Evolutionary conservation across 2,329 filamentous ascomycete genomes (phyloP).

Genomic region (Fonsecaea nubica): DNA sequence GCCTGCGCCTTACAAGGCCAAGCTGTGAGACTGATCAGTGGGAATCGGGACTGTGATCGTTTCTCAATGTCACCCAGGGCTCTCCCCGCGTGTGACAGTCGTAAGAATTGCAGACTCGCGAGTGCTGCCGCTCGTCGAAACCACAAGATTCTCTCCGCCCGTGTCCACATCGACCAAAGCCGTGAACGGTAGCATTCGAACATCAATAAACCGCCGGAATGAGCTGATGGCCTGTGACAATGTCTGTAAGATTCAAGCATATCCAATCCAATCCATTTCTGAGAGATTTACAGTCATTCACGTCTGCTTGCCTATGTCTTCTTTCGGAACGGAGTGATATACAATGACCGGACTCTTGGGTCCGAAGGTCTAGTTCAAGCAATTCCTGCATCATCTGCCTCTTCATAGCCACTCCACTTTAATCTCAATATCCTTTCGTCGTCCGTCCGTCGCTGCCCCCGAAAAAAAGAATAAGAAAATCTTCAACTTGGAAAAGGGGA

Average conservation of each 20-base stretch:
- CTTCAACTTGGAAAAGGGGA: conserved; percentile 9
- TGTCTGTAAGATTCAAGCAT: not conserved
- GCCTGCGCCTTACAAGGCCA: too few species aligned
- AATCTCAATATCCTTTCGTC: conserved; percentile 8
- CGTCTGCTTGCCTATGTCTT: conserved; percentile 21
- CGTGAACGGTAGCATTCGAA: too few species aligned
- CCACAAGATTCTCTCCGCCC: too few species aligned
- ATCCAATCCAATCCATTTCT: conserved; percentile 7
- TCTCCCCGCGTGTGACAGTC: too few species aligned
- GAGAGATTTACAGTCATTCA: conserved; percentile 16
- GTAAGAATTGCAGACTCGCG: too few species aligned
- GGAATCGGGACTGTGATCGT: too few species aligned
- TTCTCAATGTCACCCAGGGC: too few species aligned
- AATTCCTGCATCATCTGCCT: conserved; percentile 14
- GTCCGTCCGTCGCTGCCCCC: not conserved
- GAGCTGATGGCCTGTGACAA: too few species aligned
- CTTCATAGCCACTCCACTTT: conserved; percentile 6
- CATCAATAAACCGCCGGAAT: too few species aligned
- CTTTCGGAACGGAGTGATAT: conserved; percentile 22
- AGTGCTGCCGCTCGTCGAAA: too few species aligned
- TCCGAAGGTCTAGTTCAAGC: conserved; percentile 20
- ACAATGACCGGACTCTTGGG: conserved; percentile 14
- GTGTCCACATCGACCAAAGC: too few species aligned
- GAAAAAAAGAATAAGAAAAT: not conserved
- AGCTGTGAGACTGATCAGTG: too few species aligned